phyloP scores from a whole-genome alignment of 108 stramenopile genomes.

The Chaetoceros tenuissimus region DNA sequence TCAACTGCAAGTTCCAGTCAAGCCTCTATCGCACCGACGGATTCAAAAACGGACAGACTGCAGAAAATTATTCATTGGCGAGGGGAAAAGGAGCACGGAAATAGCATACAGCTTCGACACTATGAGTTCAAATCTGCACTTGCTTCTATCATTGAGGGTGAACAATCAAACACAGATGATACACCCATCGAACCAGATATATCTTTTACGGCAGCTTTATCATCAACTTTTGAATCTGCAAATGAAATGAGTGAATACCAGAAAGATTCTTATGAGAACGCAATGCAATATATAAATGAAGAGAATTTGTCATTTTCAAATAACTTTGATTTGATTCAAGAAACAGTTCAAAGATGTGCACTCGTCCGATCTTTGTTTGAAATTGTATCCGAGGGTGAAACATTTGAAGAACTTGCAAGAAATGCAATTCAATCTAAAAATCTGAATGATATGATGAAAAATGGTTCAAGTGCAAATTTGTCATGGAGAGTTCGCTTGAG shows the following conservation, averaged over 20 bases:
- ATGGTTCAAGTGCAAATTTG: conserved; percentile 23
- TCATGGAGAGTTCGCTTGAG: conserved; percentile 79
- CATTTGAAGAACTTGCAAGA: conserved; percentile 22
- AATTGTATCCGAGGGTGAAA: conserved; percentile 42
- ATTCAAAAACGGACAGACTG: too few relatives aligned
- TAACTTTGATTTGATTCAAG: conserved; percentile 20
- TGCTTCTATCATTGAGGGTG: conserved; percentile 5
- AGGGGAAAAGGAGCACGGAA: conserved; percentile 33
- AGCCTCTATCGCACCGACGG: too few relatives aligned
- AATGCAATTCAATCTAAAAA: conserved; percentile 37
- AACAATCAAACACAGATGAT: neutral
- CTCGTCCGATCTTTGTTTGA: conserved; percentile 54
- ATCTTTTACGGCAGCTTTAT: conserved; percentile 27
- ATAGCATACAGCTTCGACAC: conserved; percentile 38
- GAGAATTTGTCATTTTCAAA: neutral
- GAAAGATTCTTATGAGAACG: conserved; percentile 45
- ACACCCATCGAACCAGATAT: neutral
- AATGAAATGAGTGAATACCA: conserved; percentile 13
- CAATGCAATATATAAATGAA: conserved; percentile 60
- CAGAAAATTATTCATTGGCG: conserved; percentile 47
- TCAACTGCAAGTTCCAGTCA: too few relatives aligned
- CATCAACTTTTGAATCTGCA: conserved; percentile 15
- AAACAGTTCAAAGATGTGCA: conserved; percentile 54
- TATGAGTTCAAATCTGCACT: conserved; percentile 30
- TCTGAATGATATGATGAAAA: conserved; percentile 50